Conservation (phyloP, 2,329 filamentous ascomycete genomes). For the Sporothrix phasma region DNA sequence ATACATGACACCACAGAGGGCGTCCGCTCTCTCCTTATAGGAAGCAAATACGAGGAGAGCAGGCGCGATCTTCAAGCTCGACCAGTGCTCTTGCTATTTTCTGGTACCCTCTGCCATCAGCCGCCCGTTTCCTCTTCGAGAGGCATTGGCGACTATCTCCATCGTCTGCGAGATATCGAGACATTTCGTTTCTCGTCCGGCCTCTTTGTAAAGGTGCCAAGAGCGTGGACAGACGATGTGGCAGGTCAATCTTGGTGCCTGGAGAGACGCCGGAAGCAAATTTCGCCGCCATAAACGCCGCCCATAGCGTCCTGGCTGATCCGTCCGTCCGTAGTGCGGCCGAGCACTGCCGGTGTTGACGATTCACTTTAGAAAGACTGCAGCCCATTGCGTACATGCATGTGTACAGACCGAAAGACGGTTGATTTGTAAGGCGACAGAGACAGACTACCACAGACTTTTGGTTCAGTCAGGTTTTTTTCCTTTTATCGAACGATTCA, state of each 20-base stretch:
- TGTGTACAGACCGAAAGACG: too few species aligned
- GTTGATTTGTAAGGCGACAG: background rate
- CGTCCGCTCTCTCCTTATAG: background rate
- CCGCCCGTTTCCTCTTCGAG: background rate
- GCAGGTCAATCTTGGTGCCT: background rate
- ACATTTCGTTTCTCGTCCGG: background rate
- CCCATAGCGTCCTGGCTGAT: background rate
- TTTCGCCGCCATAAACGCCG: background rate
- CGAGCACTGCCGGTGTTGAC: background rate
- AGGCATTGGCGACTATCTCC: too few species aligned
- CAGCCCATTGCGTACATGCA: too few species aligned
- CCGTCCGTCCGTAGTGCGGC: background rate
- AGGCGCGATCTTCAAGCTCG: background rate
- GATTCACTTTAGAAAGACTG: too few species aligned
- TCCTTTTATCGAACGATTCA: background rate
- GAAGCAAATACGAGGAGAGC: background rate
- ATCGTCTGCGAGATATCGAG: background rate
- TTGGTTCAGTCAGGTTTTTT: background rate
- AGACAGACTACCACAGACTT: background rate
- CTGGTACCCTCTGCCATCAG: background rate
- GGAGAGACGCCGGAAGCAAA: background rate
- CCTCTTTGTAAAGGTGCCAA: background rate
- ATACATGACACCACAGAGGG: background rate
- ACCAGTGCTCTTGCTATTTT: background rate
- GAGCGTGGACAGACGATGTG: background rate